Percentiles rank a stretch among this genome's conserved stretches.
Conservation (phyloP, 768 basidiomycete species). For the Trametes maxima region DNA sequence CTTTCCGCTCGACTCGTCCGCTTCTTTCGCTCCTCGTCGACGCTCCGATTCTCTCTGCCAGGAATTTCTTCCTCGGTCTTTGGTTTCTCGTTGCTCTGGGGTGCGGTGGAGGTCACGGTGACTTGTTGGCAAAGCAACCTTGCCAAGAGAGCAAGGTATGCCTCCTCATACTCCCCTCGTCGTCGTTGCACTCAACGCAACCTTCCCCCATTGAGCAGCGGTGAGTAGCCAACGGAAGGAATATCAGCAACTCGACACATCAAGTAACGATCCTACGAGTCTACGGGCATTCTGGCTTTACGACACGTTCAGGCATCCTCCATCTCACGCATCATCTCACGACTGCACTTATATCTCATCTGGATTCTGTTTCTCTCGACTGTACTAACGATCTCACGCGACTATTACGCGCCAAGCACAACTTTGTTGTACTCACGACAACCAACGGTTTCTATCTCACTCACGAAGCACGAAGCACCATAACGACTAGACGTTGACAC, state of each 20-base stretch:
- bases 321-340: constrained; percentile 24
- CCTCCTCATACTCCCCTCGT: background rate
- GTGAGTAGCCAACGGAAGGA: constrained; percentile 27
- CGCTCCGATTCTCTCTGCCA: constrained; percentile 20
- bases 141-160: constrained; percentile 26
- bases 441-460: constrained; percentile 13
- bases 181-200: background rate
- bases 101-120: constrained; percentile 25
- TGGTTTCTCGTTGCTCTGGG: constrained; percentile 24
- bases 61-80: constrained; percentile 13
- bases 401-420: constrained; percentile 17
- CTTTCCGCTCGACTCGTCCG: background rate
- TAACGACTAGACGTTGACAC: constrained; percentile 22
- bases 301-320: constrained; percentile 23
- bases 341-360: constrained; percentile 17
- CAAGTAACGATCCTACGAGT: constrained; percentile 30
- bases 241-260: constrained; percentile 15
- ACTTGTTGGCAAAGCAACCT: constrained; percentile 25
- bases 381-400: constrained; percentile 22
- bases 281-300: constrained; percentile 16
- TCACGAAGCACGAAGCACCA: constrained; percentile 12
- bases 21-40: constrained; percentile 26
- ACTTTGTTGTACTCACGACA: constrained; percentile 28
- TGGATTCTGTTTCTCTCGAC: constrained; percentile 9
- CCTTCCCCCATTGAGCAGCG: constrained; percentile 10